A percentile compares a stretch with the other conserved stretches of the same genome.
Conservation (phyloP, 345 rosid species). For the Lepidium didymum region DNA sequence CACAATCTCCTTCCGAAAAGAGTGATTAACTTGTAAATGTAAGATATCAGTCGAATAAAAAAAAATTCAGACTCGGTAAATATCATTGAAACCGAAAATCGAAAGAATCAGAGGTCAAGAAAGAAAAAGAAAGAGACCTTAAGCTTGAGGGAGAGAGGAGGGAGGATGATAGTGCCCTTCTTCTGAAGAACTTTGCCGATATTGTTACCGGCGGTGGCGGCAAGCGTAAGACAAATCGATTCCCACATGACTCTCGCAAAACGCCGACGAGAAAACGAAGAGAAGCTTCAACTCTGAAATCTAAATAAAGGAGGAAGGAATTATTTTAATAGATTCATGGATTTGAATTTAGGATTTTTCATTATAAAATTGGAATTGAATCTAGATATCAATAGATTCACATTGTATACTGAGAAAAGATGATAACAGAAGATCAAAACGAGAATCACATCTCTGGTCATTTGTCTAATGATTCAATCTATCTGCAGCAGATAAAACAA, state of each 20-base stretch:
- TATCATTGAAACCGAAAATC: conserved; percentile 2
- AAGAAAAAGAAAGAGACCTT: conserved; percentile 39
- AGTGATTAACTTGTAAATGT: not conserved
- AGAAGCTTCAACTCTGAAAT: not conserved
- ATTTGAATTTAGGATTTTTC: too few species aligned
- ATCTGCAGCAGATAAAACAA: too few species aligned
- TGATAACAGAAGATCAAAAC: not conserved
- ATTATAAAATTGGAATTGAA: conserved; percentile 12
- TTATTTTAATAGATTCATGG: too few species aligned
- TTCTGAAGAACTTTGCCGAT: conserved; percentile 95
- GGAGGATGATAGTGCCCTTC: conserved; percentile 91
- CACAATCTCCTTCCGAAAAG: not conserved
- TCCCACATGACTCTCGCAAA: conserved; percentile 62
- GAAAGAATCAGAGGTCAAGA: not conserved
- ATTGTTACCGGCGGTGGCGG: conserved; percentile 95
- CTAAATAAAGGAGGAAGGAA: too few species aligned
- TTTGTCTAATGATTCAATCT: too few species aligned
- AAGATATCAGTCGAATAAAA: conserved; percentile 5
- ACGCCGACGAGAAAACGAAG: not conserved
- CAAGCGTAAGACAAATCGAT: conserved; percentile 72
- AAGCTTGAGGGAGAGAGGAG: conserved; percentile 96
- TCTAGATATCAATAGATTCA: conserved; percentile 6
- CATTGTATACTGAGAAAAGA: not conserved
- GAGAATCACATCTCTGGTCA: not conserved
- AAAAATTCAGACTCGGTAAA: not conserved